A percentile compares a stretch with the other conserved stretches of the same genome.
These are phyloP conservation scores for Aspergillus melleus DNA, from an alignment of 2,329 filamentous ascomycete species.

Conservation along the genomic window DNA sequence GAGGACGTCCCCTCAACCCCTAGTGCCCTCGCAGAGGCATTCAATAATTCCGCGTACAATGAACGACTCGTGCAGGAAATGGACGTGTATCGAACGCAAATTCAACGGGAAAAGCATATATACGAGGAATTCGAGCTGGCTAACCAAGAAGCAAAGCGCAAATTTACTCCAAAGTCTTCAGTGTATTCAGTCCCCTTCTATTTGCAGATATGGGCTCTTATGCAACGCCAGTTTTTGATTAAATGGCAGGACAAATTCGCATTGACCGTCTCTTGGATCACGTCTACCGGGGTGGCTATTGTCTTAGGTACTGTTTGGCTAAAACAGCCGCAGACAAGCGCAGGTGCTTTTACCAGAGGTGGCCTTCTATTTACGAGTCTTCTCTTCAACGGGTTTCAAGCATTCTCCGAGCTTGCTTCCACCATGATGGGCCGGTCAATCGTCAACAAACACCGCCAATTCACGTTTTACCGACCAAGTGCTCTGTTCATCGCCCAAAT, in stretches of 20 bases:
- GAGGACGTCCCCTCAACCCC: constrained; percentile 69
- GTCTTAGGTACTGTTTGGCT: constrained; percentile 79
- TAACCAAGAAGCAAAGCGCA: constrained; percentile 75
- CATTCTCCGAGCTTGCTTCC: constrained; percentile 72
- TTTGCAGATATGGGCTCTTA: constrained; percentile 77
- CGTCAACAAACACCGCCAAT: constrained; percentile 80
- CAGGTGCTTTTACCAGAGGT: constrained; percentile 76
- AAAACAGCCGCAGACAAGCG: constrained; percentile 61
- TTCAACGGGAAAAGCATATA: constrained; percentile 65
- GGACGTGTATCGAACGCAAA: constrained; percentile 62
- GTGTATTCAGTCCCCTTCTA: constrained; percentile 84
- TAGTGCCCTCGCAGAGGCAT: constrained; percentile 67
- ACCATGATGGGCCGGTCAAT: constrained; percentile 76
- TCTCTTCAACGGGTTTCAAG: constrained; percentile 84
- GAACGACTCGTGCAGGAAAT: constrained; percentile 65
- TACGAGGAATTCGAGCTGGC: constrained; percentile 76
- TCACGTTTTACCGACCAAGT: constrained; percentile 78
- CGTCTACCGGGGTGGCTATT: constrained; percentile 71
- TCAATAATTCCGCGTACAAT: constrained; percentile 63
- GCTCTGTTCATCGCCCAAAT: constrained; percentile 84
- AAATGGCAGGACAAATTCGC: constrained; percentile 84
- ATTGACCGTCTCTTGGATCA: constrained; percentile 71
- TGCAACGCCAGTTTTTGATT: constrained; percentile 80
- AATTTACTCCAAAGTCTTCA: constrained; percentile 67
- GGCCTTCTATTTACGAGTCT: constrained; percentile 79